A percentile compares a stretch with the other conserved stretches of the same genome.
Conservation (phyloP, 805 yeast genomes). For the Starmera caribaea region DNA sequence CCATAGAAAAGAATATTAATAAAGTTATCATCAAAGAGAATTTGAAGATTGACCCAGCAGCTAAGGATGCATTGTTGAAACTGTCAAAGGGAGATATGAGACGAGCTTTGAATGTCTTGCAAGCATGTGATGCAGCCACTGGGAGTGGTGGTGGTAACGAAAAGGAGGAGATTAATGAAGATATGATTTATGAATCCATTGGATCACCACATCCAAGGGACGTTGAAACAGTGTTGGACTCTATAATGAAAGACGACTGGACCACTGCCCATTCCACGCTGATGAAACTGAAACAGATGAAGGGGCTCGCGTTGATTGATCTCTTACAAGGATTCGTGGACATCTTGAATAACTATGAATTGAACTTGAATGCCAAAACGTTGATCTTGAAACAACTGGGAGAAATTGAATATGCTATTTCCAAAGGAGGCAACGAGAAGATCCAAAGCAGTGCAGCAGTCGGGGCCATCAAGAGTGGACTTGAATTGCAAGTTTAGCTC, state of each 20-base stretch:
- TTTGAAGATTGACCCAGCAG: constrained; percentile 47
- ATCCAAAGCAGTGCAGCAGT: constrained; percentile 85
- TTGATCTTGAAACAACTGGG: constrained; percentile 61
- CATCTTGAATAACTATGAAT: constrained; percentile 57
- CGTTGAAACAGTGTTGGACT: constrained; percentile 61
- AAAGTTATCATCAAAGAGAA: constrained; percentile 64
- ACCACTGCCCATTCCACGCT: constrained; percentile 62
- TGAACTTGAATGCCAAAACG: constrained; percentile 53
- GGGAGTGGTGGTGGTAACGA: too few relatives aligned
- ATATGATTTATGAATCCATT: constrained; percentile 84
- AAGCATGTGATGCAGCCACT: constrained; percentile 81
- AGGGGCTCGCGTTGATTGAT: constrained; percentile 89
- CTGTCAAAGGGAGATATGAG: constrained; percentile 96
- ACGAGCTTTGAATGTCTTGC: constrained; percentile 84
- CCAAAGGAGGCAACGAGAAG: constrained; percentile 87
- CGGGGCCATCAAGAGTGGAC: constrained; percentile 61
- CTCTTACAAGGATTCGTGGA: constrained; percentile 68
- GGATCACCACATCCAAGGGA: constrained; percentile 94
- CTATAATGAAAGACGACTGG: constrained; percentile 85
- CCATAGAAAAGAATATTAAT: constrained; percentile 59
- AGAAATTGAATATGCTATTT: constrained; percentile 84
- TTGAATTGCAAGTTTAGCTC: constrained; percentile 22
- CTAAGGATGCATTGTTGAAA: constrained; percentile 53
- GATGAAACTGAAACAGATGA: constrained; percentile 50
- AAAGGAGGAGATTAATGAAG: constrained; percentile 49